A percentile compares a stretch with the other conserved stretches of the same genome.
Evolutionary conservation across 306 rosid genomes (phyloP).

Genomic region (Myrica gale): DNA sequence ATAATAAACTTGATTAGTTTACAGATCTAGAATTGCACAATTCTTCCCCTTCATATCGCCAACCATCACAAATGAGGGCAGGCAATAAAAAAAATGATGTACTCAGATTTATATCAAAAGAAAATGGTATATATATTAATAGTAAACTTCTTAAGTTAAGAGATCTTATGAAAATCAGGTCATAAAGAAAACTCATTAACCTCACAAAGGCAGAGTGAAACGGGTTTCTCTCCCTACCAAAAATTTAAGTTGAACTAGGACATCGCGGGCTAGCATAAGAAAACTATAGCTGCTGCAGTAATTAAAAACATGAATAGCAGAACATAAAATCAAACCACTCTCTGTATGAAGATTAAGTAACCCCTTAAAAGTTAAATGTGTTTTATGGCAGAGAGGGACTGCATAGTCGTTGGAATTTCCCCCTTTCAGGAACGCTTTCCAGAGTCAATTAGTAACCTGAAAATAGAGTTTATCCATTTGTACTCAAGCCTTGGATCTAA

Average conservation of each 20-base stretch:
- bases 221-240: neutral
- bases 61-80: neutral
- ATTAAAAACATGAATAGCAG: neutral
- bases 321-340: neutral
- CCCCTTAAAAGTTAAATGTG: neutral
- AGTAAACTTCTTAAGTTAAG: neutral
- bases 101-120: neutral
- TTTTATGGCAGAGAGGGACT: neutral
- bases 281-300: neutral
- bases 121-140: neutral
- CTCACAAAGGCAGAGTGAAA: neutral
- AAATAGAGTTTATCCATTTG: neutral
- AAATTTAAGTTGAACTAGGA: neutral
- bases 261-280: neutral
- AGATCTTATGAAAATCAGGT: neutral
- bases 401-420: neutral
- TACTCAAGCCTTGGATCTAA: neutral
- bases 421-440: neutral
- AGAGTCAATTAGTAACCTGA: neutral
- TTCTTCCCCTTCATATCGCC: neutral
- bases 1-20: conserved; percentile 13
- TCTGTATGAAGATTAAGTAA: neutral
- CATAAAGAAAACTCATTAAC: neutral
- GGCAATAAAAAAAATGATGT: neutral
- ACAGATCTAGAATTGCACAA: conserved; percentile 14